phyloP scores from a whole-genome alignment of 352 stramenopile species.

The Phytopythium chamaehyphon region DNA sequence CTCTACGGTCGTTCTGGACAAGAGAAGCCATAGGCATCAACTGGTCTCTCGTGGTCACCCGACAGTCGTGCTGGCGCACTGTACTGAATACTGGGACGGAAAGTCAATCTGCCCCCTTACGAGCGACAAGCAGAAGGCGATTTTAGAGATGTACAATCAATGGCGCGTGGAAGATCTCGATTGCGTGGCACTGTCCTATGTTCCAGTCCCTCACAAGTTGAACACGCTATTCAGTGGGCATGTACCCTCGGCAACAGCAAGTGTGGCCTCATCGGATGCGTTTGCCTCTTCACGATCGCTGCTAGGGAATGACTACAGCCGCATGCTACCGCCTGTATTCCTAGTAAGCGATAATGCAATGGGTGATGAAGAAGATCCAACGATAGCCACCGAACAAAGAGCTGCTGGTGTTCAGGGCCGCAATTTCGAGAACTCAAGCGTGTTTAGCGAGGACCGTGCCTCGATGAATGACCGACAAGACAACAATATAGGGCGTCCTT shows the following conservation, averaged over 20 bases:
- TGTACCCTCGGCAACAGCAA: conserved; percentile 11
- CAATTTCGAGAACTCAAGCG: conserved; percentile 26
- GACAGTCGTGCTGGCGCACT: conserved; percentile 66
- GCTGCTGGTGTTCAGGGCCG: conserved; percentile 23
- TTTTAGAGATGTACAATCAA: conserved; percentile 88
- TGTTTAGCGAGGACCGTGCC: conserved; percentile 27
- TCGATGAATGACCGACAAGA: conserved; percentile 9
- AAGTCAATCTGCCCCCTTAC: conserved; percentile 85
- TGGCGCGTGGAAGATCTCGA: conserved; percentile 86
- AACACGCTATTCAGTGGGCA: conserved; percentile 43
- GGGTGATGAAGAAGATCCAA: conserved; percentile 21
- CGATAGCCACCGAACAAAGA: conserved; percentile 6
- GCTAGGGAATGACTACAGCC: conserved; percentile 12
- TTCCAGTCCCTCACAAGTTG: conserved; percentile 70
- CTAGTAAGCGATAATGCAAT: conserved; percentile 69
- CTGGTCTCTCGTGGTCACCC: conserved; percentile 75
- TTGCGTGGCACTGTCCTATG: conserved; percentile 81
- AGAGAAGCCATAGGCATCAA: conserved; percentile 75
- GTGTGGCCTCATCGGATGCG: conserved; percentile 11
- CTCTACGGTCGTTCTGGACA: conserved; percentile 81
- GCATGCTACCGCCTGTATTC: conserved; percentile 66
- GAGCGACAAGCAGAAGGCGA: conserved; percentile 69
- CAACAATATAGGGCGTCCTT: neutral
- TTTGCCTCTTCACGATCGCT: conserved; percentile 1
- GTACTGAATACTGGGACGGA: conserved; percentile 85